A percentile compares a stretch with the other conserved stretches of the same genome.
These are phyloP conservation scores for Alternaria hordeiaustralica DNA, from an alignment of 2,329 filamentous ascomycete species.

Conservation along the genomic window DNA sequence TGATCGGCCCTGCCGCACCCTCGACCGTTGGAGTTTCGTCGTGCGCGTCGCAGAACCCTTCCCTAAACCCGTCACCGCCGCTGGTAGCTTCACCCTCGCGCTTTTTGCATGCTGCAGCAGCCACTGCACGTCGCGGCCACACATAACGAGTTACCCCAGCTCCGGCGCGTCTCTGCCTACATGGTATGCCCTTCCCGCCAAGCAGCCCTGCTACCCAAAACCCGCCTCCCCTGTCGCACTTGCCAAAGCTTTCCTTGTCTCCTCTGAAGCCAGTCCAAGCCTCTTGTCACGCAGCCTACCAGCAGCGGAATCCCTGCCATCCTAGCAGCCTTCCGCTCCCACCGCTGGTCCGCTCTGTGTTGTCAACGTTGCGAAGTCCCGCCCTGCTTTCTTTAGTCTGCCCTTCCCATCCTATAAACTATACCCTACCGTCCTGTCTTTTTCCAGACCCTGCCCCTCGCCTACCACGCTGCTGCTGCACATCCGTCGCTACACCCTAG, in stretches of 20 bases:
- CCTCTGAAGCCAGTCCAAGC: constrained; percentile 32
- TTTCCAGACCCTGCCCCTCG: constrained; percentile 46
- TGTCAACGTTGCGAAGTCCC: constrained; percentile 35
- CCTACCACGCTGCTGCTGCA: constrained; percentile 35
- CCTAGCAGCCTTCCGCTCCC: constrained; percentile 34
- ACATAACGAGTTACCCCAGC: constrained; percentile 41
- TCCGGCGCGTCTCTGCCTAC: constrained; percentile 45
- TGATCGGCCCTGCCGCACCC: constrained; percentile 25
- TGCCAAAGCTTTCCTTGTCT: constrained; percentile 29
- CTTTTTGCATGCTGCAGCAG: constrained; percentile 48
- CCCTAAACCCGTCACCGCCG: constrained; percentile 33
- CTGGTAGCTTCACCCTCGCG: constrained; percentile 44
- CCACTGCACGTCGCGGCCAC: constrained; percentile 49
- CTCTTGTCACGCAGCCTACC: constrained; percentile 35
- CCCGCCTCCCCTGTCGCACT: constrained; percentile 40
- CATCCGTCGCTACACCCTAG: constrained; percentile 28
- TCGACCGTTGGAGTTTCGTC: constrained; percentile 43
- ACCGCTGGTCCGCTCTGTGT: constrained; percentile 41
- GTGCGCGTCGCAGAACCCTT: constrained; percentile 26
- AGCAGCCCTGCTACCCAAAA: constrained; percentile 43
- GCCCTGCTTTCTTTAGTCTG: constrained; percentile 35
- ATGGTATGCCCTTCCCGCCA: constrained; percentile 53
- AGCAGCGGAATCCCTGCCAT: constrained; percentile 44
- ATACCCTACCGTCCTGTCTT: constrained; percentile 40
- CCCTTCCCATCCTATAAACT: constrained; percentile 45